phyloP scores from a whole-genome alignment of 1,284 basidiomycete species.

The Naganishia sp. region DNA sequence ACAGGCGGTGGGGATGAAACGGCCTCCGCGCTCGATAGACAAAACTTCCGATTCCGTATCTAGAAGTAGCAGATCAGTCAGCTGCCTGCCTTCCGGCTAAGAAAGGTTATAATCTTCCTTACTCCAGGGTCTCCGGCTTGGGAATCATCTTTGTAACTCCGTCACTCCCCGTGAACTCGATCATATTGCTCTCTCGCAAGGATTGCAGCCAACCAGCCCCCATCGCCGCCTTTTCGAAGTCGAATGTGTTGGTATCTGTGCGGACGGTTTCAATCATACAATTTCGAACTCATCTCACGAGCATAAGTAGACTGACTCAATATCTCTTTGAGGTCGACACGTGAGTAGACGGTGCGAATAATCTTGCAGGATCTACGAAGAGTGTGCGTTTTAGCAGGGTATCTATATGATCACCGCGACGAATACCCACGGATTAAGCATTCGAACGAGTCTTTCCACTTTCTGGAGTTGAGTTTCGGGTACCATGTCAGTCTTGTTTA shows the following conservation, averaged over 20 bases:
- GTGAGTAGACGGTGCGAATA: slow-evolving; percentile 46
- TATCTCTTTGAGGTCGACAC: slow-evolving; percentile 52
- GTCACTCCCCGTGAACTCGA: slow-evolving; percentile 37
- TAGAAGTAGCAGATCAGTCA: background rate
- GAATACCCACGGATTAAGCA: slow-evolving; percentile 51
- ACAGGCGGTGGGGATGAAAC: slow-evolving; percentile 56
- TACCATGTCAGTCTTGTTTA: slow-evolving; percentile 56
- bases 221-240: slow-evolving; percentile 54
- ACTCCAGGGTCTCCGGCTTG: slow-evolving; percentile 56
- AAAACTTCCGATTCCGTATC: slow-evolving; percentile 52
- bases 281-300: background rate
- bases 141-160: slow-evolving; percentile 43
- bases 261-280: background rate
- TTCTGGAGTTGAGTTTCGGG: slow-evolving; percentile 43
- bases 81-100: too few relatives aligned
- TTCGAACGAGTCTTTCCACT: slow-evolving; percentile 49
- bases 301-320: slow-evolving; percentile 34
- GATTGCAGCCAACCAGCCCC: slow-evolving; percentile 56
- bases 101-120: slow-evolving; percentile 6
- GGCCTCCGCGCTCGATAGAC: slow-evolving; percentile 53
- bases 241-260: slow-evolving; percentile 48
- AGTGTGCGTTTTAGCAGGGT: too few relatives aligned
- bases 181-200: slow-evolving; percentile 48
- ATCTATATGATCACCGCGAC: too few relatives aligned
- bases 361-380: slow-evolving; percentile 38